Evolutionary conservation across 2,329 filamentous ascomycete species (phyloP).

Genomic region (Fusarium mangiferae): DNA sequence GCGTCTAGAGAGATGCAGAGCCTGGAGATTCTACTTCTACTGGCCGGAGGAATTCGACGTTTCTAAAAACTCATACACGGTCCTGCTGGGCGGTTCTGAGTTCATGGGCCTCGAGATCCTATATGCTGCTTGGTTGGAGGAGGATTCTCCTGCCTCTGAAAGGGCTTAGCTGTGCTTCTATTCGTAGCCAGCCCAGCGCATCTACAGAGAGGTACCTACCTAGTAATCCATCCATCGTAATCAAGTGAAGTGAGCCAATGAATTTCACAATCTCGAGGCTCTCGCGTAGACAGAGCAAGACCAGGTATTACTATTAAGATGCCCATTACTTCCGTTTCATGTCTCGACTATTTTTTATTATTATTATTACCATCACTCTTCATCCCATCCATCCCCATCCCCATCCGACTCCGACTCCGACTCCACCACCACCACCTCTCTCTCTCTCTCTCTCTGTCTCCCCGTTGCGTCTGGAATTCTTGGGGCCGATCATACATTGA

Average conservation of each 20-base stretch:
- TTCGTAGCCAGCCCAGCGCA: conserved; percentile 20
- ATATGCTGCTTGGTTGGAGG: conserved; percentile 26
- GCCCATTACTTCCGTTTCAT: conserved; percentile 33
- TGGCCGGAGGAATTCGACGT: background rate
- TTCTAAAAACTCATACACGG: conserved; percentile 21
- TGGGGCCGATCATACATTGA: conserved; percentile 9
- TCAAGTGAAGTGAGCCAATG: conserved; percentile 18
- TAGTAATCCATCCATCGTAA: background rate
- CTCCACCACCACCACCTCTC: background rate
- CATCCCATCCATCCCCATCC: conserved; percentile 11
- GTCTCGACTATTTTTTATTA: background rate
- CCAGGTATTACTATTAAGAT: conserved; percentile 18
- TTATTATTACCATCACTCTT: conserved; percentile 10
- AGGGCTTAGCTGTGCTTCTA: conserved; percentile 25
- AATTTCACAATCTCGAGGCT: conserved; percentile 4
- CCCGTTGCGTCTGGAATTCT: conserved; percentile 31
- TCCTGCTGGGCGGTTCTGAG: conserved; percentile 4
- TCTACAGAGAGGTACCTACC: background rate
- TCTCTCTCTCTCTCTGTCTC: background rate
- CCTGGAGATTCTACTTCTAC: conserved; percentile 8
- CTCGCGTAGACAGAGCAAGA: conserved; percentile 12
- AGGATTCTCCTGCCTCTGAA: conserved; percentile 1
- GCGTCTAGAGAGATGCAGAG: conserved; percentile 24
- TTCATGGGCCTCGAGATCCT: background rate
- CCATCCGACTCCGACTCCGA: conserved; percentile 3